Evolutionary conservation across 495 filamentous ascomycete species (phyloP).

Genomic region (Viridothelium virens): DNA sequence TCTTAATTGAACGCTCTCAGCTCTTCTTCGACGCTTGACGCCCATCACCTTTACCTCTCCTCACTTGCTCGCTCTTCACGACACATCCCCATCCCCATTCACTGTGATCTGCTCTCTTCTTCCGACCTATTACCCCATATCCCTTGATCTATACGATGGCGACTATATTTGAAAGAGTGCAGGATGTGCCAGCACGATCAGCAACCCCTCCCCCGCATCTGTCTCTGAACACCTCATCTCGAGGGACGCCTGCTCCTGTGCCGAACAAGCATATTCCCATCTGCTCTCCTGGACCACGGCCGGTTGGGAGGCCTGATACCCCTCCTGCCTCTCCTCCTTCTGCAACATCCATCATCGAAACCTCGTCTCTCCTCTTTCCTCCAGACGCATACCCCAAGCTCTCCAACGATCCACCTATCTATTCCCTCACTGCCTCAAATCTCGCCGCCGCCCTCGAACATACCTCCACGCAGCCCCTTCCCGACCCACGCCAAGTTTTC

Average conservation of each 20-base stretch:
- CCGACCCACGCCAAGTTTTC: slow-evolving; percentile 76
- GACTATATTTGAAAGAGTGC: slow-evolving; percentile 28
- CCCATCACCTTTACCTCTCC: background rate
- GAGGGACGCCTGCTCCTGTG: slow-evolving; percentile 50
- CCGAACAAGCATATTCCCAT: slow-evolving; percentile 87
- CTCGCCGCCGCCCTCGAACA: slow-evolving; percentile 68
- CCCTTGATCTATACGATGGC: slow-evolving; percentile 26
- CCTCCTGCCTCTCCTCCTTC: slow-evolving; percentile 59
- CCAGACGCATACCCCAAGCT: slow-evolving; percentile 55
- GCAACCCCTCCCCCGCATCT: slow-evolving; percentile 37
- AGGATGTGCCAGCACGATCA: slow-evolving; percentile 26
- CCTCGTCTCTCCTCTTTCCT: slow-evolving; percentile 65
- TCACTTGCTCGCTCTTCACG: background rate
- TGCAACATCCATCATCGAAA: slow-evolving; percentile 44
- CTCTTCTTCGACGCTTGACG: background rate
- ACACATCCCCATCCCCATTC: background rate
- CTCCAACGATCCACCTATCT: slow-evolving; percentile 54
- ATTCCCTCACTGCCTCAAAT: slow-evolving; percentile 59
- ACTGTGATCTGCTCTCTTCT: background rate
- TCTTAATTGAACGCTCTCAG: background rate
- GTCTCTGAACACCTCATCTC: slow-evolving; percentile 44
- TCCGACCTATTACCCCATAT: background rate
- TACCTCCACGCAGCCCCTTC: slow-evolving; percentile 65
- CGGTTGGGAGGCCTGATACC: slow-evolving; percentile 43
- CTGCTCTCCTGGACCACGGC: slow-evolving; percentile 70